Conservation (phyloP, 805 yeast species). For the Metschnikowia kofuensis region DNA sequence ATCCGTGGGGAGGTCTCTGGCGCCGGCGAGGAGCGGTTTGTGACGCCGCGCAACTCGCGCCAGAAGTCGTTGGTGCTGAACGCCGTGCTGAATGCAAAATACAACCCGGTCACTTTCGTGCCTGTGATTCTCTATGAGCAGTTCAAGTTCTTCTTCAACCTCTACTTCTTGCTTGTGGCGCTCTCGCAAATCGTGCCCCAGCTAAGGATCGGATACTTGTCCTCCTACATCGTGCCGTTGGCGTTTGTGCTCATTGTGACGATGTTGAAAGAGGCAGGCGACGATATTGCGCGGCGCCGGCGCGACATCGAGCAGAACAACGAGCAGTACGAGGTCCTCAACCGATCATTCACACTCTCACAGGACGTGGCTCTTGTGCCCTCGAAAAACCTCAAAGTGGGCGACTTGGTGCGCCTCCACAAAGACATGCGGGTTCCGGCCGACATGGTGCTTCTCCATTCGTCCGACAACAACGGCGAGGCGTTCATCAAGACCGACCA, state of each 20-base stretch:
- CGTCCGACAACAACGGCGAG: conserved; percentile 69
- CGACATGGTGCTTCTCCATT: conserved; percentile 79
- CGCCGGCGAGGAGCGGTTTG: conserved; percentile 29
- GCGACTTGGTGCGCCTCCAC: conserved; percentile 75
- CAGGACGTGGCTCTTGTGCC: not conserved
- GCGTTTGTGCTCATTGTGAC: conserved; percentile 91
- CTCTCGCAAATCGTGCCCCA: conserved; percentile 89
- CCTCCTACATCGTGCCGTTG: conserved; percentile 90
- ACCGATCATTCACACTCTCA: conserved; percentile 13
- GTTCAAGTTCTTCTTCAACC: conserved; percentile 93
- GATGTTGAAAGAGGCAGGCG: conserved; percentile 93
- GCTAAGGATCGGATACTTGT: conserved; percentile 86
- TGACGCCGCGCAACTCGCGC: conserved; percentile 35
- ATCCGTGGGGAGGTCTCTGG: not conserved
- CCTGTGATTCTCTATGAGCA: conserved; percentile 92
- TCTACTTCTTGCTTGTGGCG: conserved; percentile 90
- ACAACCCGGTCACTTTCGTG: conserved; percentile 80
- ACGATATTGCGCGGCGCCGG: conserved; percentile 85
- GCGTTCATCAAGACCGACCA: conserved; percentile 95
- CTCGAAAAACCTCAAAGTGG: conserved; percentile 66
- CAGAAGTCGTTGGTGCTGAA: conserved; percentile 51
- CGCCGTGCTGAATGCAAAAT: conserved; percentile 91
- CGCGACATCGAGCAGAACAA: conserved; percentile 87
- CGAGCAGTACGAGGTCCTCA: conserved; percentile 73
- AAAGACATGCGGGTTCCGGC: conserved; percentile 92